Percentiles rank a stretch among this genome's conserved stretches.
Conservation (phyloP, 2,329 filamentous ascomycete genomes). For the Cladosporium phlei region DNA sequence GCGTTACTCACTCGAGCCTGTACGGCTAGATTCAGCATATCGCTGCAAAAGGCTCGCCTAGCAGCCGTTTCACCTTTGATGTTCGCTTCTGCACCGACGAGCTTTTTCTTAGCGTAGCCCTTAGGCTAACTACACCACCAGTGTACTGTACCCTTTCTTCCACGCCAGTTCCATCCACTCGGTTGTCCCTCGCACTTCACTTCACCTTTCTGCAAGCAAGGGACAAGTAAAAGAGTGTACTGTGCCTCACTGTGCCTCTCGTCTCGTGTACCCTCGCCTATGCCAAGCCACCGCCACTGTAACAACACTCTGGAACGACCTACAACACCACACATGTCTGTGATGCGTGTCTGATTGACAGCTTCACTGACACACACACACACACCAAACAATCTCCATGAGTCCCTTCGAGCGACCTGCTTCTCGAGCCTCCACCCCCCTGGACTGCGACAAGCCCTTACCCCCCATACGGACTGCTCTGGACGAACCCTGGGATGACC, state of each 20-base stretch:
- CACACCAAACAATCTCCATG: neutral
- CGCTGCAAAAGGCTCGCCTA: conserved; percentile 7
- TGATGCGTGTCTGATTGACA: neutral
- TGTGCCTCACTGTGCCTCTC: conserved; percentile 4
- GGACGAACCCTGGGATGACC: neutral
- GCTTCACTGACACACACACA: neutral
- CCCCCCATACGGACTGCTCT: conserved; percentile 3
- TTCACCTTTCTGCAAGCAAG: conserved; percentile 2
- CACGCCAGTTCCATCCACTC: neutral
- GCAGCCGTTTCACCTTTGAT: conserved; percentile 12
- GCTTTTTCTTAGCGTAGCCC: conserved; percentile 11
- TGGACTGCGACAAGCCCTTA: conserved; percentile 6
- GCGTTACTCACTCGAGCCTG: neutral
- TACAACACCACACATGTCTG: conserved; percentile 4
- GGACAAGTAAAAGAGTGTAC: neutral
- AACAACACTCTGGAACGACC: neutral
- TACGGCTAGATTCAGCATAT: conserved; percentile 5
- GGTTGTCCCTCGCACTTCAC: conserved; percentile 5
- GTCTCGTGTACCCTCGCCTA: neutral
- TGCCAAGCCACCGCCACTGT: conserved; percentile 7
- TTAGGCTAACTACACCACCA: conserved; percentile 5
- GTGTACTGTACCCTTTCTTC: neutral
- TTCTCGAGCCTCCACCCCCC: neutral
- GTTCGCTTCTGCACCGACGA: conserved; percentile 10
- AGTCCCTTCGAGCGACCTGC: neutral